Base-by-base conservation (phyloP, 352 stramenopile genomes). In the Phytophthora multivora region DNA sequence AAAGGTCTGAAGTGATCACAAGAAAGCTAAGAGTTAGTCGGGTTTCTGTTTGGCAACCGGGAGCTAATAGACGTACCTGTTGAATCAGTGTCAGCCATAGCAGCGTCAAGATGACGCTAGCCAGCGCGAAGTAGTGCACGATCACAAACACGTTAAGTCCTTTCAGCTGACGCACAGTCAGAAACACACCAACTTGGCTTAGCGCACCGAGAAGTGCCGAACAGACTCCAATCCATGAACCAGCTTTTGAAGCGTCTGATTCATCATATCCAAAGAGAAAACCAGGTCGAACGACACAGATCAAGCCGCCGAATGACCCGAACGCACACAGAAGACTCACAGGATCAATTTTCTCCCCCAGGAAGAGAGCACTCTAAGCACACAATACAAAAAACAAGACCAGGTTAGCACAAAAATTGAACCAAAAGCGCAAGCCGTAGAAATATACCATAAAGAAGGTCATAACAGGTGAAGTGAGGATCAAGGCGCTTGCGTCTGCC, bases 401-500 rank as follows among this genome's bases (percentile, higher is more conserved):
- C n/a, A n/a, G n/a, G n/a, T n/a, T n/a, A n/a, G n/a, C n/a, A n/a
- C n/a, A n/a, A n/a, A n/a, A n/a, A n/a, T n/a, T n/a, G n/a, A 31
- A 31, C 7, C 28, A 13, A 3, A 33, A 33, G 13, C 9, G 8
- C 28, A 33, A 33, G 28, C 7, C 8, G 10, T 13, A 33, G 9
- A 33, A 13, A 13, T 36, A 25, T 10, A 33, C 26, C 13, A 38
- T 13, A 16, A 69, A 72, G 36, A 76, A 68, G 2, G 61, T 68
- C 39, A 68, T 46, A 13, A 63, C 38, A 5, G 66, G 62, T 2
- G 35, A 84, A 0, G 69, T 86, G 28, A 92, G 86, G 18, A 88
- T 59, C 21, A 92, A 52, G 11, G 80, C 66, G 30, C 77, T 90
- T 3, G 83, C 83, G 36, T 92, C 83, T 7, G 83, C 83, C 13